Evolutionary conservation across 2,329 filamentous ascomycete species (phyloP).

Genomic region (Westerdykella sp.): DNA sequence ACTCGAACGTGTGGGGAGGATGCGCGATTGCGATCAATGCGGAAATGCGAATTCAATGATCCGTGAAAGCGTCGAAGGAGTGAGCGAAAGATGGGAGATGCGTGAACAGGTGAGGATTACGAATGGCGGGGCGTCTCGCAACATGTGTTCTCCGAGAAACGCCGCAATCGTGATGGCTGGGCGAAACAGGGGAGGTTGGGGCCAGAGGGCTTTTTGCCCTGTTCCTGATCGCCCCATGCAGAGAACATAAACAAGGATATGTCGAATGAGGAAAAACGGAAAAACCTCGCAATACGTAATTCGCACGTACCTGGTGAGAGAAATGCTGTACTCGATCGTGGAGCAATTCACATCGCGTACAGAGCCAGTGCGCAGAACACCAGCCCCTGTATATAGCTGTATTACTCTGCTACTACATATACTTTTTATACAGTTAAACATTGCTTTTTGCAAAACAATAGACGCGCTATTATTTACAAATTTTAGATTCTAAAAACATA

Average conservation of each 20-base stretch:
- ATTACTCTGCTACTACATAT: too few relatives aligned
- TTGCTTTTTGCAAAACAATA: too few relatives aligned
- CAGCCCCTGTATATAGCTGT: too few relatives aligned
- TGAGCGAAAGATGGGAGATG: background rate
- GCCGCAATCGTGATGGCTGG: slow-evolving; percentile 13
- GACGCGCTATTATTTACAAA: too few relatives aligned
- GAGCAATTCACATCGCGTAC: too few relatives aligned
- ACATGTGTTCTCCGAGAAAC: background rate
- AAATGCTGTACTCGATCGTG: too few relatives aligned
- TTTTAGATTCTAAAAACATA: too few relatives aligned
- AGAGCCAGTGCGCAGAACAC: too few relatives aligned
- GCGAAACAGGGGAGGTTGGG: slow-evolving; percentile 1
- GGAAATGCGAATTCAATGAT: background rate
- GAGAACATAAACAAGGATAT: background rate
- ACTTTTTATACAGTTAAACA: too few relatives aligned
- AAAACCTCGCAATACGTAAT: background rate
- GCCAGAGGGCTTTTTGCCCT: background rate
- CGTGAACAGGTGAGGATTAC: background rate
- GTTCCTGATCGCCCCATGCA: background rate
- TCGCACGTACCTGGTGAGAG: background rate
- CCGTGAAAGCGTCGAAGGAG: background rate
- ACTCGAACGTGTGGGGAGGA: background rate
- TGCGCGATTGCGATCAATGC: background rate
- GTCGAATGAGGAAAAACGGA: background rate
- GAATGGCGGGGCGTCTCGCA: background rate